Conservation (phyloP, 2,329 filamentous ascomycete species). For the Albifimbria verrucaria region DNA sequence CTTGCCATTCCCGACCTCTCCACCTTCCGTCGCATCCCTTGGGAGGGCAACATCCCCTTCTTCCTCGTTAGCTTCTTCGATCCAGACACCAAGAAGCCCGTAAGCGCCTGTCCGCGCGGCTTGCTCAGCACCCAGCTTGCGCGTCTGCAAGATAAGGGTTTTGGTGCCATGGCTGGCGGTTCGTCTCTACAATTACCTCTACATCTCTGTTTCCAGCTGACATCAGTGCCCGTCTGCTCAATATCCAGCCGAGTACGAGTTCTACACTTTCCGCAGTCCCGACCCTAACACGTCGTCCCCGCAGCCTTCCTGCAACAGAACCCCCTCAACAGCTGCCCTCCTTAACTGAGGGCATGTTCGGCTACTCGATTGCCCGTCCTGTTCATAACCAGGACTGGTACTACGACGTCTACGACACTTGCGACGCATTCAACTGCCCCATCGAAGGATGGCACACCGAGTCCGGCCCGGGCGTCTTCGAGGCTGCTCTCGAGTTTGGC, state of each 20-base stretch:
- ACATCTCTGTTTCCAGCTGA: background rate
- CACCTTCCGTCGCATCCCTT: slow-evolving; percentile 80
- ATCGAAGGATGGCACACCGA: slow-evolving; percentile 97
- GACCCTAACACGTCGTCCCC: slow-evolving; percentile 56
- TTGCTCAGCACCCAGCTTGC: slow-evolving; percentile 66
- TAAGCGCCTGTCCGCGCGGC: slow-evolving; percentile 77
- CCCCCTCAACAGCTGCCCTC: slow-evolving; percentile 70
- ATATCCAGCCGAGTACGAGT: slow-evolving; percentile 94
- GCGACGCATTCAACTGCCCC: slow-evolving; percentile 71
- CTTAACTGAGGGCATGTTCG: slow-evolving; percentile 92
- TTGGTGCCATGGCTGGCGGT: slow-evolving; percentile 88
- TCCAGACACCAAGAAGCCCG: slow-evolving; percentile 67
- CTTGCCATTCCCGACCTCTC: slow-evolving; percentile 76
- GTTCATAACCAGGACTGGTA: slow-evolving; percentile 91
- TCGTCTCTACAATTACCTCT: slow-evolving; percentile 25
- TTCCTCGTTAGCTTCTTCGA: slow-evolving; percentile 83
- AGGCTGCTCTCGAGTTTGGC: slow-evolving; percentile 89
- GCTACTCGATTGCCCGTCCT: slow-evolving; percentile 83
- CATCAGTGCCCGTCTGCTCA: no score
- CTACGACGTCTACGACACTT: slow-evolving; percentile 81
- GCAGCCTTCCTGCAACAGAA: slow-evolving; percentile 73
- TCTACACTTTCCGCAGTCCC: slow-evolving; percentile 84
- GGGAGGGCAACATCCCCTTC: slow-evolving; percentile 84
- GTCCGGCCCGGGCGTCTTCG: slow-evolving; percentile 89
- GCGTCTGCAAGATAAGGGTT: slow-evolving; percentile 66